Evolutionary conservation across 495 filamentous ascomycete genomes (phyloP), one percentile per base, ranked within the genome.

Genomic region (Hamigera avellanea): DNA sequence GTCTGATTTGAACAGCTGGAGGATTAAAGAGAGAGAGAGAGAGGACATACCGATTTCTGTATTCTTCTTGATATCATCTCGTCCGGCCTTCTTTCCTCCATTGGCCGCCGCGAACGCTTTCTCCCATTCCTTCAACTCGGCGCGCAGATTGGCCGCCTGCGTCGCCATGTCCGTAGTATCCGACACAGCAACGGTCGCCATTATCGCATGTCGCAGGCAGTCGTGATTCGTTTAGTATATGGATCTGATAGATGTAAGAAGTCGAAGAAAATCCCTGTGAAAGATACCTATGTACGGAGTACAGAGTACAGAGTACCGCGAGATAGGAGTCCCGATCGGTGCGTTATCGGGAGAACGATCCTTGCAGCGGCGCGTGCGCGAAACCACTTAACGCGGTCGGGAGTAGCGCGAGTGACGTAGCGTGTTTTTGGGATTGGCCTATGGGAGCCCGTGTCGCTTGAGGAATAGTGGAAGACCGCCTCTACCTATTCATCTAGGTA

Each of bases 81-180:
- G 79, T 14, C 70, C 67, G 9, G 91, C 80, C 62, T 93, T 95
- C 35, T 66, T 70, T 12, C 86, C 87, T 8, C 59, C 67, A 50
- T 94, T 72, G 1, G 63, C 59, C 14, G 61, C 59, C 1, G 83
- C 73, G 64, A 91, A 95, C 5, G 71, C 61, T 45, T 72, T 75
- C 57, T 98, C 89, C 80, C 86, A 98, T 50, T 68, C 58, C 56
- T 95, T 98, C 19, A 98, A 61, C 42, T 93, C 83, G 8, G 65
- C 62, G 3, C 85, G 78, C 15, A 95, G 57, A 37, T 35, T 44
- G 3, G 47, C 47, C 25, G 58, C 53, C 25, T 53, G 45, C 0
- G 41, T 41, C 8, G 45, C 45, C 8, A 51, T 46, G 21, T 65
- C 60, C 6, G 48, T 40, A 19, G 41, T 45, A 28, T 44, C 44